Evolutionary conservation across 2,329 filamentous ascomycete genomes (phyloP), one percentile per base, ranked within the genome.

Genomic region (Nannizzia gypsea): DNA sequence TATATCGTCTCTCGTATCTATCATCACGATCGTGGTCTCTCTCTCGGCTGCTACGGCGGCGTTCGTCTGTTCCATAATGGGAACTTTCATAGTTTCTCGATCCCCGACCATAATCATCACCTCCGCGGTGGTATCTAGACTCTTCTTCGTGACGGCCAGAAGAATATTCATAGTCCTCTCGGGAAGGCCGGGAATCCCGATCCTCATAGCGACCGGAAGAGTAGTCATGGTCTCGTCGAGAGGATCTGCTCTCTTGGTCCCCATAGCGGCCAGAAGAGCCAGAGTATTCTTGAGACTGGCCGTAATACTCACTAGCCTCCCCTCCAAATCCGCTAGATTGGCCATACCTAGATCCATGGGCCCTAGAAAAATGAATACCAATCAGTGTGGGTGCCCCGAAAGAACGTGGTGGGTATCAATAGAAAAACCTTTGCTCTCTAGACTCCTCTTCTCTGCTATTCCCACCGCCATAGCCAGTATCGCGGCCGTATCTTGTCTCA

Each of bases 31-130:
- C 66, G 60, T 64, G 62, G 31, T 59, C 63, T 55, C 64, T 59
- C 50, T 70, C 67, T 17, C 58, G 62, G 58, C 66, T 66, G 17
- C 65, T 65, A 57, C 63, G 63, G 20, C 63, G 64, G 17, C 63
- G 60, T 9, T 61, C 59, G n/a, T 66, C 63, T 5, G 42, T 56
- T 22, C 57, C 62, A 56, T 63, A 50, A 20, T 52, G 40, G 13
- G 60, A 58, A 34, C 60, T 59, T 38, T 59, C 42, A 48, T 64
- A 62, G n/a, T 61, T 59, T 17, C 60, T 31, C 17, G 50, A 36
- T 6, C 50, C n/a, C 6, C 50, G 24, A n/a, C 50, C 13, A 31
- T 15, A 26, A 6, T 50, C 40, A 13, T 40, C 34, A 40, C n/a
- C n/a, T 42, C 20, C 34, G 6, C 34, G 24, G n/a, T 5, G 13